These are phyloP conservation scores for Chrysoporthe cubensis DNA, from an alignment of 2,329 filamentous ascomycete species.

Conservation along the genomic window DNA sequence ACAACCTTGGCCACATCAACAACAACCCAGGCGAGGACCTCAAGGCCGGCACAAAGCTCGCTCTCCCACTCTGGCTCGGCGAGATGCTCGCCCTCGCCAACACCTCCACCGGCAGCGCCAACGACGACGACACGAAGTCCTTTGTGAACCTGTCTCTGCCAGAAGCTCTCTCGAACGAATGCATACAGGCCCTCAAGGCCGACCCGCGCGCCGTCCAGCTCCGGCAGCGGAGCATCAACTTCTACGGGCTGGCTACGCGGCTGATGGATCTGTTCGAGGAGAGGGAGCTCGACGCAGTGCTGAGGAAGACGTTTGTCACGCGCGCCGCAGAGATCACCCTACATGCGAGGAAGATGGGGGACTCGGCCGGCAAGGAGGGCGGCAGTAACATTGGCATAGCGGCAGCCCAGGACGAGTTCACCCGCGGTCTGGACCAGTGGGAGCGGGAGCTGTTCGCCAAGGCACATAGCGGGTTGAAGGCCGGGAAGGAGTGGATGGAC, in stretches of 20 bases:
- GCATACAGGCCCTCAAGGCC: slow-evolving; percentile 88
- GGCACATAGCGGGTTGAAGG: slow-evolving; percentile 74
- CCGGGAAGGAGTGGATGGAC: slow-evolving; percentile 72
- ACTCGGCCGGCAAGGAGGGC: slow-evolving; percentile 69
- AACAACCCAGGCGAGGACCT: slow-evolving; percentile 74
- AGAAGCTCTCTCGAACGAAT: slow-evolving; percentile 72
- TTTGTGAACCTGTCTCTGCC: slow-evolving; percentile 84
- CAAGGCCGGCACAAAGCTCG: slow-evolving; percentile 77
- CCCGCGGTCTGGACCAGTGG: slow-evolving; percentile 86
- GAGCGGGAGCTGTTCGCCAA: slow-evolving; percentile 78
- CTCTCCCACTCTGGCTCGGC: slow-evolving; percentile 90
- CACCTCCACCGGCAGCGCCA: slow-evolving; percentile 38
- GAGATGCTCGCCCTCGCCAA: slow-evolving; percentile 84
- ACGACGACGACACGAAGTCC: slow-evolving; percentile 51
- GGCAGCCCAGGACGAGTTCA: slow-evolving; percentile 76
- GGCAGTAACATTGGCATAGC: slow-evolving; percentile 62
- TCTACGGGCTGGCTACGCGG: slow-evolving; percentile 82
- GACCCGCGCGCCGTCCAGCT: slow-evolving; percentile 86
- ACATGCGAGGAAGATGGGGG: slow-evolving; percentile 83
- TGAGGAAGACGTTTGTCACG: slow-evolving; percentile 78
- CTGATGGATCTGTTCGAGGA: slow-evolving; percentile 93
- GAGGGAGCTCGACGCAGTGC: slow-evolving; percentile 71
- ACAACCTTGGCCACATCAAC: slow-evolving; percentile 86
- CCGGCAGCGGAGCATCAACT: slow-evolving; percentile 81
- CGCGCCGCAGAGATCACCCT: slow-evolving; percentile 83